These are phyloP conservation scores for Aspergillus uvarum DNA, from an alignment of 2,329 filamentous ascomycete genomes.

Conservation along the genomic window DNA sequence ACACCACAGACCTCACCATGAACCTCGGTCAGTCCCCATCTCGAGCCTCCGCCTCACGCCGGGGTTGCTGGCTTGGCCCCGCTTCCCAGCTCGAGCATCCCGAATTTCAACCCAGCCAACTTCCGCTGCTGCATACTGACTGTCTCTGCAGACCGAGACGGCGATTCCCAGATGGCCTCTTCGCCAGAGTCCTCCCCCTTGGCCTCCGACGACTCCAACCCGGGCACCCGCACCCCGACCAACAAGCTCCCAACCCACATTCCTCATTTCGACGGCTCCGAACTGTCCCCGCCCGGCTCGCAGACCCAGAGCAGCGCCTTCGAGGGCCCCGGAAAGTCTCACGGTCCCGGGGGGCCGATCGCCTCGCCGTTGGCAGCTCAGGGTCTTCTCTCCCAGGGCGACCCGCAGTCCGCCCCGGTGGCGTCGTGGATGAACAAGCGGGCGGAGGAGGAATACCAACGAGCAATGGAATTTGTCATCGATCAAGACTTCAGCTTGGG, in stretches of 20 bases:
- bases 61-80: not conserved
- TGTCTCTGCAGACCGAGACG: slow-evolving; percentile 48
- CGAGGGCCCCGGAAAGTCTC: not conserved
- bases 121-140: not conserved
- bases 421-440: slow-evolving; percentile 58
- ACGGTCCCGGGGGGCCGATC: not conserved
- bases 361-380: slow-evolving; percentile 1
- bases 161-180: slow-evolving; percentile 58
- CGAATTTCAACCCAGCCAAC: slow-evolving; percentile 4
- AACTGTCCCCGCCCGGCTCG: slow-evolving; percentile 57
- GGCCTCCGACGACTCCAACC: slow-evolving; percentile 40
- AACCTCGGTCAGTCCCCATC: not conserved
- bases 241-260: slow-evolving; percentile 26
- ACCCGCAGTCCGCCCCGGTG: slow-evolving; percentile 41
- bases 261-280: slow-evolving; percentile 33
- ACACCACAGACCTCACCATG: not conserved
- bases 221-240: slow-evolving; percentile 46
- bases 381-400: slow-evolving; percentile 2
- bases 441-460: slow-evolving; percentile 55
- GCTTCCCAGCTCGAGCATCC: not conserved
- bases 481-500: slow-evolving; percentile 54
- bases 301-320: slow-evolving; percentile 33
- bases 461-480: slow-evolving; percentile 51
- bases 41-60: slow-evolving; percentile 1
- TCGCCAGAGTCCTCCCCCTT: slow-evolving; percentile 39